Evolutionary conservation across 2,329 filamentous ascomycete species (phyloP).

Genomic region (Venturia oleaginea): DNA sequence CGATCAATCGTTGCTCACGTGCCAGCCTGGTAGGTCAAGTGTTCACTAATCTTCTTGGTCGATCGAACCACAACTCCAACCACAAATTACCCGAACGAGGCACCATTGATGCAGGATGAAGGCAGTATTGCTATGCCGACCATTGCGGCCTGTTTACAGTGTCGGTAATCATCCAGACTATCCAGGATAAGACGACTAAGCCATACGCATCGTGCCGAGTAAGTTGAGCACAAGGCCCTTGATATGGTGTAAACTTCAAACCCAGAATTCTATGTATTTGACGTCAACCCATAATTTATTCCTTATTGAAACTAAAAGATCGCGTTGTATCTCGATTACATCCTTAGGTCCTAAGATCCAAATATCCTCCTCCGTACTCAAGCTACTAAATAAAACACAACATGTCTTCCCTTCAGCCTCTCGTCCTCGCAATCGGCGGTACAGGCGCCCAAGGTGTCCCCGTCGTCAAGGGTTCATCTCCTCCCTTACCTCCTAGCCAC

Average conservation of each 20-base stretch:
- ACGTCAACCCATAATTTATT: too few relatives aligned
- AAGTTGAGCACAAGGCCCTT: background rate
- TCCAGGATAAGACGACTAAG: background rate
- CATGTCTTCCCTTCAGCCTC: background rate
- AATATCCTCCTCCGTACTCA: background rate
- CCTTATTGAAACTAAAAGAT: too few relatives aligned
- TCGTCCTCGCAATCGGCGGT: conserved; percentile 7
- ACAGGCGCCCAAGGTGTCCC: conserved; percentile 9
- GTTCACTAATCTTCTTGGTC: background rate
- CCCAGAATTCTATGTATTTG: background rate
- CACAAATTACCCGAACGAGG: background rate
- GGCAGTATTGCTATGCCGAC: background rate
- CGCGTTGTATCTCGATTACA: background rate
- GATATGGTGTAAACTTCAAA: background rate
- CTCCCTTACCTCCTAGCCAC: background rate
- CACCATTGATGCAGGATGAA: background rate
- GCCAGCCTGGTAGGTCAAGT: background rate
- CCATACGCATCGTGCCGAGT: background rate
- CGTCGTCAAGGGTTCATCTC: background rate
- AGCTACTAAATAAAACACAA: too few relatives aligned
- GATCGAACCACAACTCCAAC: background rate
- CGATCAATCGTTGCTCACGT: too few relatives aligned
- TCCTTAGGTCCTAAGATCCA: background rate
- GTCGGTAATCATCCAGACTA: background rate
- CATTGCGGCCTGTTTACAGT: background rate